These are phyloP conservation scores for Termitomyces sp. DNA, from an alignment of 768 basidiomycete genomes.

Conservation along the genomic window DNA sequence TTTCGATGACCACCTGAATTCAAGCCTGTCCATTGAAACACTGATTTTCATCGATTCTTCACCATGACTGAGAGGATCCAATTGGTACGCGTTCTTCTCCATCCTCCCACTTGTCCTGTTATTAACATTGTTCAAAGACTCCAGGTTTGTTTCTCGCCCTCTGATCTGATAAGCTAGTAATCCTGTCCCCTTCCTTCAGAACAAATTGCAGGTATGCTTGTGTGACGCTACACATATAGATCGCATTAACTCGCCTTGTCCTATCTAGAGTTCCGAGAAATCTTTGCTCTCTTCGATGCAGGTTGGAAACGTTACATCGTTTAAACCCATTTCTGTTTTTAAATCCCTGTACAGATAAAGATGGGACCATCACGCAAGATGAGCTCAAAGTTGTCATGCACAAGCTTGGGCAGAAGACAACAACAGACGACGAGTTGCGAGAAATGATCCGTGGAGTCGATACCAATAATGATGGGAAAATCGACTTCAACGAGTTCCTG, in stretches of 20 bases:
- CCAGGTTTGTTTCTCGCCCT: slow-evolving; percentile 1
- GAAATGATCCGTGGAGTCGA: slow-evolving; percentile 49
- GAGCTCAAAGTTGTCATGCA: slow-evolving; percentile 48
- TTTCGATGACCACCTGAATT: not conserved
- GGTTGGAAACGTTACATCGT: slow-evolving; percentile 16
- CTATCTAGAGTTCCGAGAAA: slow-evolving; percentile 18
- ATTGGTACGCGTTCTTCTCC: not conserved
- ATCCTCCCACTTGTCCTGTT: not conserved
- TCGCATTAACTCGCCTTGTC: not conserved
- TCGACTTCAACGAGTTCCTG: slow-evolving; percentile 45
- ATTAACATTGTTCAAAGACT: slow-evolving; percentile 11
- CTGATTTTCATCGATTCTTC: not conserved
- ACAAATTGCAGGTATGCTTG: slow-evolving; percentile 8
- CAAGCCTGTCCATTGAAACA: not conserved
- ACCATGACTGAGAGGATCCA: slow-evolving; percentile 5
- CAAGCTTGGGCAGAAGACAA: slow-evolving; percentile 43
- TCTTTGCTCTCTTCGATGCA: slow-evolving; percentile 21
- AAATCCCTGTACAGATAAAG: slow-evolving; percentile 29
- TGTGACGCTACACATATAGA: not conserved
- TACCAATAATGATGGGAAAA: slow-evolving; percentile 37
- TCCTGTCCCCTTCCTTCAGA: not conserved
- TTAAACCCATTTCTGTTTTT: not conserved
- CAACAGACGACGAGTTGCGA: slow-evolving; percentile 42
- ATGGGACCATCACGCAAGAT: slow-evolving; percentile 44
- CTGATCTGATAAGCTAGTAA: not conserved